Base-by-base conservation (phyloP, 1,284 basidiomycete genomes). In the Pterulicium gracile region DNA sequence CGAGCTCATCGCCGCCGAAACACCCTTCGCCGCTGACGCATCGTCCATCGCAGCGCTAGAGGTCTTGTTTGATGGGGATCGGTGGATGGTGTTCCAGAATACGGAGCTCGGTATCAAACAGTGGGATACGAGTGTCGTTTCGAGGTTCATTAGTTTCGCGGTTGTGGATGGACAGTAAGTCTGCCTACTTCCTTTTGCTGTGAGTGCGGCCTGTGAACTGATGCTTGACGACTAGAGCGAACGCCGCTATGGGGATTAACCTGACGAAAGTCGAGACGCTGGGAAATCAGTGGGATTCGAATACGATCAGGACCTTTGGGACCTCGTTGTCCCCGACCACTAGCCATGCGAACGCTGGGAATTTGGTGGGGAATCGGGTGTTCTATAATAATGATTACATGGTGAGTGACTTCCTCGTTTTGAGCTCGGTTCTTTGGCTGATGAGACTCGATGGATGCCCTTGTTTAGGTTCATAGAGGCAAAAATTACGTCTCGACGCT, bases 381-480 rank as follows among this genome's bases (percentile, higher is more conserved):
- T 85, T 85, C 58, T 84, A 71, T 56, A 67, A 68, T 18, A 78
- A 76, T 47, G 82, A 85, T 55, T 83, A 81, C 55, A 80, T 83
- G 78, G 80, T 77, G 50, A 32, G 62, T 42, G n/a, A n/a, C n/a
- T n/a, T n/a, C n/a, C n/a, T n/a, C n/a, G n/a, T n/a, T n/a, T n/a
- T n/a, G n/a, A n/a, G n/a, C n/a, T n/a, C n/a, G n/a, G n/a, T n/a
- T n/a, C n/a, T n/a, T n/a, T n/a, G n/a, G n/a, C n/a, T n/a, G n/a
- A n/a, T n/a, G n/a, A n/a, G n/a, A n/a, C n/a, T n/a, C n/a, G n/a
- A n/a, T n/a, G n/a, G n/a, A n/a, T n/a, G n/a, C n/a, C n/a, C n/a
- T n/a, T n/a, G n/a, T 39, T 17, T 17, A 32, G 27, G 27, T 32
- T 32, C 27, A 32, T 32, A 7, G 42, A 24, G 23, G 23, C 10